Base-by-base conservation (phyloP, 1,139 yeast genomes). In the Yamadazyma trypodendri region DNA sequence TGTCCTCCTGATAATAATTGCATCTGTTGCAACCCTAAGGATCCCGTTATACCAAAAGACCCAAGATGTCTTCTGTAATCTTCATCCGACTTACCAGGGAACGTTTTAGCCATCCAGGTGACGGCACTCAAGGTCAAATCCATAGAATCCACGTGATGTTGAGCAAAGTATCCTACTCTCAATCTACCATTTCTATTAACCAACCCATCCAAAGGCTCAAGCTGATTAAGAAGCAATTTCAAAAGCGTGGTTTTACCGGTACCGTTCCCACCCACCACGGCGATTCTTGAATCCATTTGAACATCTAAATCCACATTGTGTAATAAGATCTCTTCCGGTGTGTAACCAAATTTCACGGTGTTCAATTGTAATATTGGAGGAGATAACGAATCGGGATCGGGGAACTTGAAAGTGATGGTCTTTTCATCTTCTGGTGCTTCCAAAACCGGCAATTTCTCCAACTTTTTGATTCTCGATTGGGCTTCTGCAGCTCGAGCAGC, bases 61-160 rank as follows among this genome's bases (percentile, higher is more conserved):
- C 98, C 98, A 52, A 92, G 73, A 58, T 89, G 96, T 55, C 97
- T 84, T 69, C 98, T 84, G 60, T 90, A 92, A 61, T 94, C 98
- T 66, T 92, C 98, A 57, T 90, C 98, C 2, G 90, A 78, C 59
- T 84, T 88, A 38, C 98, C 97, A 2, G 97, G 98, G 70, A 74
- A 88, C 4, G 85, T 77, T 45, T 77, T 73, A 7, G 96, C 84
- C 89, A 92, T 79, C 97, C 97, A 92, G 39, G 84, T 82, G 7
- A 92, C 97, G 0, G 98, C 97, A 41, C 89, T 84, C 35, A 80
- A 67, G n/a, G 65, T 72, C 51, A 90, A 68, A 56, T 92, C 98
- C 96, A 92, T 87, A n/a, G 92, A 84, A 56, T 92, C 99, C 48
- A 92, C 95, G 56, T 92, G 98, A 60, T 92, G 98, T 68, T 92